Evolutionary conservation across 225 moss, liverwort and hornwort species (phyloP), one percentile per base, ranked within the genome.

Genomic region (Climacium dendroides): DNA sequence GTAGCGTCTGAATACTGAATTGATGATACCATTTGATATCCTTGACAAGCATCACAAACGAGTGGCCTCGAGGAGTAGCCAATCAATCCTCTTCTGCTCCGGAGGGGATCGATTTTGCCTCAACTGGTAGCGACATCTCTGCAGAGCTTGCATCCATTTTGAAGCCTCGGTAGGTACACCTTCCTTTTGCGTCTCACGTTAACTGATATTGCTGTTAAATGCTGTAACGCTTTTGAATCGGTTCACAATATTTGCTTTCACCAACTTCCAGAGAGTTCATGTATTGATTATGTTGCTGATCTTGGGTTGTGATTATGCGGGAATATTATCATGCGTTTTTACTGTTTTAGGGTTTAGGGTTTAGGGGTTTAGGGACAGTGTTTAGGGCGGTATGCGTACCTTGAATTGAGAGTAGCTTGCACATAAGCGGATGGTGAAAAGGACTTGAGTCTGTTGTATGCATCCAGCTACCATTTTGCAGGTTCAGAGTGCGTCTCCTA

Each of bases 11-110:
- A 76, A 60, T 71, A 72, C 39, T 80, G n/a, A 30, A 81, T 79
- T 71, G 34, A 58, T 74, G 83, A 66, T 74, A 54, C 25, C 29
- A 57, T 83, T 52, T 80, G 91, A 85, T 76, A 61, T 87, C 94
- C 95, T 97, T 97, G 94, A 97, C 93, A 84, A 65, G 82, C 50
- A 90, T 81, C 85, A 98, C 97, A 91, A 99, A 99, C 88, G 99
- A 97, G 89, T 99, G 99, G 99, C 99, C 99, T 62, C 85, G 87
- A 76, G 99, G 95, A 82, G 93, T 99, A 84, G 41, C 60, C 76
- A 70, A 94, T 89, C 81, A 90, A 83, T 83, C 89, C 71, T 59
- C 92, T 81, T 90, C 87, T 80, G 91, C 88, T 79, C 93, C 91
- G 53, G 87, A 88, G 43, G 92, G 89, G 58, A 87, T 95, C 43